Evolutionary conservation across 306 rosid genomes (phyloP).

Genomic region (Ceratonia siliqua): DNA sequence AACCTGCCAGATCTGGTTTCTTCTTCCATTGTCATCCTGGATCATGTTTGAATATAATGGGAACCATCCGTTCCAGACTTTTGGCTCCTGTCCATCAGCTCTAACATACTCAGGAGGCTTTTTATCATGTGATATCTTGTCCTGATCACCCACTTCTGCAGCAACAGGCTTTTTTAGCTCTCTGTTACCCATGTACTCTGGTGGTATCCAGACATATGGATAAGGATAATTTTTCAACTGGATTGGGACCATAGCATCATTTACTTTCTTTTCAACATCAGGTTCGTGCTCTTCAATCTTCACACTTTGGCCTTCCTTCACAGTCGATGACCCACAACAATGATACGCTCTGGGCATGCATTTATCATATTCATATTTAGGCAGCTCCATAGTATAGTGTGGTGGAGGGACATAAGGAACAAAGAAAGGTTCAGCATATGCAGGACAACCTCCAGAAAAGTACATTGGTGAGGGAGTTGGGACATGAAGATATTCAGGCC

Average conservation of each 20-base stretch:
- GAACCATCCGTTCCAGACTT: conserved; percentile 50
- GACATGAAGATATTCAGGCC: conserved; percentile 42
- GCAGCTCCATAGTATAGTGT: conserved; percentile 49
- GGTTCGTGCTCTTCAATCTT: conserved; percentile 61
- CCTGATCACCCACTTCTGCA: conserved; percentile 32
- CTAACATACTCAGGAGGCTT: conserved; percentile 19
- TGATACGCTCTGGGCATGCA: conserved; percentile 39
- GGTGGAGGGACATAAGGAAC: conserved; percentile 47
- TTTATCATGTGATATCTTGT: background rate
- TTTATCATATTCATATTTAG: conserved; percentile 67
- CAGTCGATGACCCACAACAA: conserved; percentile 55
- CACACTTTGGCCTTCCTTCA: conserved; percentile 40
- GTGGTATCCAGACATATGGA: conserved; percentile 63
- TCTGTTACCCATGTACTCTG: conserved; percentile 30
- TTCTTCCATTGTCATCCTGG: conserved; percentile 38
- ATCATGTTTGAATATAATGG: conserved; percentile 44
- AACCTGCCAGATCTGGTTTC: conserved; percentile 22
- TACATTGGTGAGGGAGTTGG: conserved; percentile 43
- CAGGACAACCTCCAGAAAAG: conserved; percentile 41
- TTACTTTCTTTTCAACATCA: conserved; percentile 40
- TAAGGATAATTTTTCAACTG: conserved; percentile 43
- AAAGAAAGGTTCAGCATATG: conserved; percentile 35
- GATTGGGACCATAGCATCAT: conserved; percentile 37
- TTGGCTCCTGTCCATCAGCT: conserved; percentile 31
- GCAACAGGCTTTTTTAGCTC: conserved; percentile 29